Evolutionary conservation across 2,329 filamentous ascomycete species (phyloP).

Genomic region (Rachicladosporium sp.): DNA sequence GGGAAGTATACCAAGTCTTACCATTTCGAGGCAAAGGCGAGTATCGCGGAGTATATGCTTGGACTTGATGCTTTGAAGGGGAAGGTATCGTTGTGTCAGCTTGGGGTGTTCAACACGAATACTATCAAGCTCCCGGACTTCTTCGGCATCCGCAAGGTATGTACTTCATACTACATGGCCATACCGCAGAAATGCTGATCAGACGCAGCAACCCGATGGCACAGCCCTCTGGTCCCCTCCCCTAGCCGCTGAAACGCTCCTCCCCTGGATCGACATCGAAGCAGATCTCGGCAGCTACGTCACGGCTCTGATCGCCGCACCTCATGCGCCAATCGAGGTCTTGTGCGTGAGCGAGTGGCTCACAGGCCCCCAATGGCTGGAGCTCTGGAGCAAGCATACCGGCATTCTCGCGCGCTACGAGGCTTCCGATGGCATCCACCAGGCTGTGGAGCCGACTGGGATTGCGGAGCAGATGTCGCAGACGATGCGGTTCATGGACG

Average conservation of each 20-base stretch:
- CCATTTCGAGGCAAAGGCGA: constrained; percentile 33
- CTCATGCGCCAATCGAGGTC: constrained; percentile 1
- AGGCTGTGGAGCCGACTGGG: neutral
- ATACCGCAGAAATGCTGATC: constrained; percentile 4
- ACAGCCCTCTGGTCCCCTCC: neutral
- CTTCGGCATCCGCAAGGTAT: constrained; percentile 12
- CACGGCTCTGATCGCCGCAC: constrained; percentile 5
- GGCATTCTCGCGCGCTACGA: neutral
- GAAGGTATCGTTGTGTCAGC: constrained; percentile 7
- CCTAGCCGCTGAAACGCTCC: neutral
- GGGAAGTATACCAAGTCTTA: constrained; percentile 31
- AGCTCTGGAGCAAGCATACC: neutral
- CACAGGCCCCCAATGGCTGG: neutral
- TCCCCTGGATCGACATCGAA: constrained; percentile 8
- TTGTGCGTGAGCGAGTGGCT: constrained; percentile 1
- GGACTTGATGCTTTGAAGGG: constrained; percentile 1
- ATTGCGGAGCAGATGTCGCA: constrained; percentile 1
- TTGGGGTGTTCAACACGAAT: constrained; percentile 6
- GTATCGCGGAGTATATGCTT: constrained; percentile 9
- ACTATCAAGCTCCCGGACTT: constrained; percentile 2
- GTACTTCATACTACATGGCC: constrained; percentile 9
- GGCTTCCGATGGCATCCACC: neutral
- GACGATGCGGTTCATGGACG: constrained; percentile 1
- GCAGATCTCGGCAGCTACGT: constrained; percentile 6
- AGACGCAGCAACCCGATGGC: constrained; percentile 1